Base-by-base conservation (phyloP, 1,139 yeast genomes). In the Nakaseomyces delphensis region DNA sequence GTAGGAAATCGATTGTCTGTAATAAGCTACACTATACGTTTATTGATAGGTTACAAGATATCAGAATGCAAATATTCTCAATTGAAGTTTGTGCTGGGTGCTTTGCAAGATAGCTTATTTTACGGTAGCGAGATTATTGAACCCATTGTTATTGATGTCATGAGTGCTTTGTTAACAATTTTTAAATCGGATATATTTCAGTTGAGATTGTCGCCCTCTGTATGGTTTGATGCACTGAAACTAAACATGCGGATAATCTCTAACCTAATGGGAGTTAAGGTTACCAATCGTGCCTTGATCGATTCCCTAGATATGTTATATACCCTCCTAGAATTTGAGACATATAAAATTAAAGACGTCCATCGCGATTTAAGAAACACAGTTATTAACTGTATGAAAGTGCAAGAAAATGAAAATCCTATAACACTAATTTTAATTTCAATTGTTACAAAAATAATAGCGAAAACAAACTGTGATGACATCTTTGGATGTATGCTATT, bases 1-100 rank as follows among this genome's bases (percentile, higher is more conserved):
- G 63, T 64, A 6, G 74, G 70, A 39, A 50, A 60, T 8, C 59
- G 83, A 36, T 55, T 77, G 15, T 57, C 68, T 2, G 59, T 62
- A 19, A 70, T 72, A 0, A 65, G 78, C 0, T 65, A 64, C 30
- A 54, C 66, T 5, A 21, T 59, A 20, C 47, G 65, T 33, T 37
- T 60, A 9, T 47, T 59, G 20, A 45, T 60, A 10, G 62, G 59
- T 35, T 58, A 54, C 42, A 46, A 49, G 10, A 44, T 50, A 20
- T 15, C 41, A 3, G 45, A 52, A 25, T 50, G 57, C 28, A 56
- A 53, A 42, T 23, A 47, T 14, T 59, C 55, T 41, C 54, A 58
- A 4, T 18, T 56, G 11, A 53, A 53, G 36, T 40, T 52, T 20
- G 38, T 54, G 9, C 14, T 57, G 11, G 41, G 50, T n/a, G 46